These are phyloP conservation scores for Fusarium sp. DNA, from an alignment of 2,329 filamentous ascomycete genomes.

Conservation along the genomic window DNA sequence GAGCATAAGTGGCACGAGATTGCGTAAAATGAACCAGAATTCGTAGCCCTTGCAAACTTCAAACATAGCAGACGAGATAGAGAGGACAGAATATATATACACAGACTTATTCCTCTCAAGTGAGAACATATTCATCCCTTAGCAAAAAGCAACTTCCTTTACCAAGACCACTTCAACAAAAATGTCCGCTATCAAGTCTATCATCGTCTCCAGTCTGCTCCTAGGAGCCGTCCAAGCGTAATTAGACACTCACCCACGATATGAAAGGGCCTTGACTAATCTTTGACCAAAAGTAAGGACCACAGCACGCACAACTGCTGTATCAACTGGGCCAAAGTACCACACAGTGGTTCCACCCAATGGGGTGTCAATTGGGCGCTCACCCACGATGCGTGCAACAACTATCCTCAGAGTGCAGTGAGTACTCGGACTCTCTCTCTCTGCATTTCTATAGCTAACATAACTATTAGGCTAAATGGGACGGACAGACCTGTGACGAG, in stretches of 20 bases:
- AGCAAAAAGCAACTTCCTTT: fast-evolving
- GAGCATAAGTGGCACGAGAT: neutral
- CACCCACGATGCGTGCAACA: too few relatives aligned
- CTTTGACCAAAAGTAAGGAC: neutral
- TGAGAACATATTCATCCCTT: neutral
- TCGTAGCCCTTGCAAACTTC: neutral
- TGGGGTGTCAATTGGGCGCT: too few relatives aligned
- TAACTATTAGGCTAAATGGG: too few relatives aligned
- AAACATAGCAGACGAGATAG: fast-evolving
- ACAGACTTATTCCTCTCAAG: neutral
- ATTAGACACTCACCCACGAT: neutral
- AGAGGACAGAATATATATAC: neutral
- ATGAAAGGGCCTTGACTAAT: neutral
- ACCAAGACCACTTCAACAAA: fast-evolving
- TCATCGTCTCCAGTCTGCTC: neutral
- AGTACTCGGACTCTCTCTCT: fast-evolving
- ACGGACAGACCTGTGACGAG: too few relatives aligned
- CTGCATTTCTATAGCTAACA: too few relatives aligned
- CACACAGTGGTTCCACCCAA: fast-evolving
- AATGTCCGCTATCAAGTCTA: neutral
- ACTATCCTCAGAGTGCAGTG: too few relatives aligned
- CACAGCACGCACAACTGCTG: neutral
- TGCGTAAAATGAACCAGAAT: neutral
- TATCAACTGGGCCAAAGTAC: too few relatives aligned
- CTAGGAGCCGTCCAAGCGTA: neutral